Conservation (phyloP, 163 green algal genomes). For the Volvox carteri region DNA sequence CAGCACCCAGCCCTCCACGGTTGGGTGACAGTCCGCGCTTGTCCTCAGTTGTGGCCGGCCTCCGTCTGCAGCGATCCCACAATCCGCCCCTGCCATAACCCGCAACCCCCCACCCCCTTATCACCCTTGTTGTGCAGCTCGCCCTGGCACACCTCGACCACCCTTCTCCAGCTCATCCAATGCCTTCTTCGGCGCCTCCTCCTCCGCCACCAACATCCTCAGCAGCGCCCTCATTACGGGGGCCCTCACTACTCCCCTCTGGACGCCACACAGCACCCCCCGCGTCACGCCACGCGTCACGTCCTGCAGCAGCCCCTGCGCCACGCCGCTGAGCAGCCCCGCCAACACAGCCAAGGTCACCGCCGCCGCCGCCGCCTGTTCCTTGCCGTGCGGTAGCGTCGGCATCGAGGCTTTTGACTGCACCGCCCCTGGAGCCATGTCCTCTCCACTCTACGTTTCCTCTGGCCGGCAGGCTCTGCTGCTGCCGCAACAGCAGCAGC, state of each 20-base stretch:
- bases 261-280: background rate
- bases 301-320: background rate
- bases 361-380: background rate
- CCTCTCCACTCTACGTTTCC: too few relatives aligned
- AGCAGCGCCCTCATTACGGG: background rate
- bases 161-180: conserved; percentile 22
- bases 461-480: background rate
- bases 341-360: background rate
- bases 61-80: too few relatives aligned
- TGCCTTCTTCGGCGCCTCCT: background rate
- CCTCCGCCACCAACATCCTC: conserved; percentile 6
- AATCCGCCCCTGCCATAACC: background rate
- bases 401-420: background rate
- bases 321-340: background rate
- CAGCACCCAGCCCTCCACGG: too few relatives aligned
- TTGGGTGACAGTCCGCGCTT: too few relatives aligned
- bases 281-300: background rate
- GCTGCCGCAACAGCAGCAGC: background rate
- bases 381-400: too few relatives aligned
- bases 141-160: conserved; percentile 17
- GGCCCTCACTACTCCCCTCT: background rate
- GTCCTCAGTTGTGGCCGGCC: too few relatives aligned
- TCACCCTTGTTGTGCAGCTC: background rate
- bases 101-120: background rate
- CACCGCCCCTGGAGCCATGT: too few relatives aligned